Conservation (phyloP, 2,329 filamentous ascomycete species). For the Ceratocystis alfenasii region DNA sequence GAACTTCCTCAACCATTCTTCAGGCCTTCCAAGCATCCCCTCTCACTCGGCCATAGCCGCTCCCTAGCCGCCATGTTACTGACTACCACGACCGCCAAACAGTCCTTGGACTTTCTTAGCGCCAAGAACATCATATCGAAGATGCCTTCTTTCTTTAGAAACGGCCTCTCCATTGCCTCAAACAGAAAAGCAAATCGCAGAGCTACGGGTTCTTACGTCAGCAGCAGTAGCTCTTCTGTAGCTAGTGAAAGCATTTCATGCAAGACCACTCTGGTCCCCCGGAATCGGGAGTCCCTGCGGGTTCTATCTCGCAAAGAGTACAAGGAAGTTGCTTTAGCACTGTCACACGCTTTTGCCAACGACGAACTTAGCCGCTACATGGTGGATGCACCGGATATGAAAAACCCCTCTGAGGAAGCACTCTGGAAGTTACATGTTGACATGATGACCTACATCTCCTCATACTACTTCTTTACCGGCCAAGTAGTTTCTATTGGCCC, state of each 20-base stretch:
- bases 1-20: neutral
- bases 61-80: neutral
- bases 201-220: conserved; percentile 24
- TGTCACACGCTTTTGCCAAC: conserved; percentile 65
- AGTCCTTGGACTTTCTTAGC: neutral
- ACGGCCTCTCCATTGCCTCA: neutral
- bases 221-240: neutral
- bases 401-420: conserved; percentile 48
- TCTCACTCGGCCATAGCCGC: neutral
- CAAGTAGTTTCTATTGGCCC: conserved; percentile 62
- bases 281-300: conserved; percentile 32
- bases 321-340: conserved; percentile 56
- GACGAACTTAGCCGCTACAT: conserved; percentile 67
- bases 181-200: conserved; percentile 36
- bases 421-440: conserved; percentile 67
- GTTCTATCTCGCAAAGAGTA: conserved; percentile 50
- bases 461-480: conserved; percentile 62
- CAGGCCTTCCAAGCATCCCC: neutral
- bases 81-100: neutral
- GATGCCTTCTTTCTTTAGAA: conserved; percentile 12
- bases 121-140: neutral
- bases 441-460: conserved; percentile 66
- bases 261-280: conserved; percentile 37
- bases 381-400: conserved; percentile 57
- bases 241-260: neutral